Conservation (phyloP, 2,329 filamentous ascomycete genomes). For the Fusarium longipes region DNA sequence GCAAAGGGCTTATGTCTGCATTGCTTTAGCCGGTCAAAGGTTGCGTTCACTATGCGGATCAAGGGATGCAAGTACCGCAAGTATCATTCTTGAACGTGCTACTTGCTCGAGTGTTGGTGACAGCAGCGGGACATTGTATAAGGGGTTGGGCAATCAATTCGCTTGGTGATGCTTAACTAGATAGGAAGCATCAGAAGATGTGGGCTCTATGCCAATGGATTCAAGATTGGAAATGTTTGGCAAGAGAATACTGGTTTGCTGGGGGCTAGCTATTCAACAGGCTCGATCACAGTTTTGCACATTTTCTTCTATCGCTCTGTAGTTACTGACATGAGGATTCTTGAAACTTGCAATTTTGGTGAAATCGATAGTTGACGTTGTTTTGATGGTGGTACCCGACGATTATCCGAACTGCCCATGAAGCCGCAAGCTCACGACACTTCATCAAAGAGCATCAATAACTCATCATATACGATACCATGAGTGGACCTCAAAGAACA, state of each 20-base stretch:
- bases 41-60: slow-evolving; percentile 15
- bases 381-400: slow-evolving; percentile 22
- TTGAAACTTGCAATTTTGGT: not conserved
- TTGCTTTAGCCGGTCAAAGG: slow-evolving; percentile 12
- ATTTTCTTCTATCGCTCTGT: not conserved
- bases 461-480: slow-evolving; percentile 25
- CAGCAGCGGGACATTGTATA: not conserved
- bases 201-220: not conserved
- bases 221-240: not conserved
- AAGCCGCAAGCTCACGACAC: slow-evolving; percentile 22
- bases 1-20: slow-evolving; percentile 21
- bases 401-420: slow-evolving; percentile 40
- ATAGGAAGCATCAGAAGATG: not conserved
- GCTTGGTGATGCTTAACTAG: not conserved
- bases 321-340: not conserved
- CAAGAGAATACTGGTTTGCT: not conserved
- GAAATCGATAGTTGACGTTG: not conserved
- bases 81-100: slow-evolving; percentile 4
- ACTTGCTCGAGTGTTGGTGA: not conserved
- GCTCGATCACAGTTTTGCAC: too few relatives aligned
- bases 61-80: slow-evolving; percentile 17
- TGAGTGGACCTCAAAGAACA: slow-evolving; percentile 48
- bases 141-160: not conserved
- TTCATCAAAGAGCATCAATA: slow-evolving; percentile 18
- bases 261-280: not conserved